Evolutionary conservation across 2,329 filamentous ascomycete genomes (phyloP).

Genomic region (Cryphonectria parasitica): DNA sequence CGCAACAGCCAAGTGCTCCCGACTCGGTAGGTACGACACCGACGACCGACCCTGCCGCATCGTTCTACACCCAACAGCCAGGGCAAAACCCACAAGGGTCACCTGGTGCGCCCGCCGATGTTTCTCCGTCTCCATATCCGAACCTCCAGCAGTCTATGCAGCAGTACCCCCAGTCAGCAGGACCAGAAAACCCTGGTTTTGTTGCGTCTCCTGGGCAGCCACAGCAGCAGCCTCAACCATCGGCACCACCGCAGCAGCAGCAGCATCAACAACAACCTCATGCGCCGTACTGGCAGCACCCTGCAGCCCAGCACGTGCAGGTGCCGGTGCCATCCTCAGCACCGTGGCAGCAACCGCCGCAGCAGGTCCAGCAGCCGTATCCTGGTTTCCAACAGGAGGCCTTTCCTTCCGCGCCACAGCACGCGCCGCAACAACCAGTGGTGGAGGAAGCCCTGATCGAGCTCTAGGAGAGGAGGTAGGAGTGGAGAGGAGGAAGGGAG

Average conservation of each 20-base stretch:
- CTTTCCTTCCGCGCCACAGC: constrained; percentile 69
- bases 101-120: constrained; percentile 47
- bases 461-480: constrained; percentile 42
- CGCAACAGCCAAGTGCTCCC: constrained; percentile 36
- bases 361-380: constrained; percentile 39
- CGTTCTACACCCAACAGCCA: constrained; percentile 60
- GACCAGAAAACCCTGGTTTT: constrained; percentile 44
- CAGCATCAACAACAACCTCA: constrained; percentile 33
- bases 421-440: constrained; percentile 60
- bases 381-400: constrained; percentile 59
- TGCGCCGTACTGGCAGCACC: constrained; percentile 55
- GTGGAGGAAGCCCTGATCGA: constrained; percentile 83
- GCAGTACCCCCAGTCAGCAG: constrained; percentile 27
- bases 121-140: constrained; percentile 55
- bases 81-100: constrained; percentile 41
- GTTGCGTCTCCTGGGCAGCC: constrained; percentile 33
- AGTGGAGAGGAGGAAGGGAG: background rate
- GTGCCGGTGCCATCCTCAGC: constrained; percentile 45
- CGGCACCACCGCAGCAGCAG: background rate
- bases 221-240: constrained; percentile 37
- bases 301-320: constrained; percentile 45
- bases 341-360: constrained; percentile 41
- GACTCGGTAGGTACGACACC: constrained; percentile 41
- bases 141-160: constrained; percentile 44
- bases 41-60: constrained; percentile 55